These are phyloP conservation scores for Paxillus ammoniavirescens DNA, from an alignment of 768 basidiomycete species.

Conservation along the genomic window DNA sequence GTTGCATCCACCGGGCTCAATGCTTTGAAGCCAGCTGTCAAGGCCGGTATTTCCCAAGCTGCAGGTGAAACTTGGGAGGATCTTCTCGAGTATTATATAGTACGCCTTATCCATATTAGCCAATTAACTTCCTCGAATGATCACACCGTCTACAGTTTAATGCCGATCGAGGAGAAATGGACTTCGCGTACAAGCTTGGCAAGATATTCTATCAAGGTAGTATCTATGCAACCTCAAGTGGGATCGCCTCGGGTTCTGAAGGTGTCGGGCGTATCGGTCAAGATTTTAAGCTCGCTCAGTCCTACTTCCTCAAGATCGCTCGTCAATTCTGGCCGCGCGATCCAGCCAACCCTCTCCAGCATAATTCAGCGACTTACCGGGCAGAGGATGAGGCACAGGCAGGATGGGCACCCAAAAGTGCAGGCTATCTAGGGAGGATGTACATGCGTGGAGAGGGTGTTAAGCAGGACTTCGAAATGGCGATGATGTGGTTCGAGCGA, in stretches of 20 bases:
- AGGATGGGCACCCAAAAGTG: slow-evolving; percentile 72
- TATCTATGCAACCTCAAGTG: slow-evolving; percentile 77
- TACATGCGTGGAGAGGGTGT: slow-evolving; percentile 91
- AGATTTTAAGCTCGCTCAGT: slow-evolving; percentile 70
- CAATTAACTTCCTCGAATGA: background rate
- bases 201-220: slow-evolving; percentile 96
- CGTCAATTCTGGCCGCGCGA: slow-evolving; percentile 88
- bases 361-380: slow-evolving; percentile 41
- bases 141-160: slow-evolving; percentile 66
- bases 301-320: slow-evolving; percentile 85
- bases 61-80: slow-evolving; percentile 96
- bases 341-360: slow-evolving; percentile 51
- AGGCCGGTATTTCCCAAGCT: slow-evolving; percentile 77
- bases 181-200: slow-evolving; percentile 90
- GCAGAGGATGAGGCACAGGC: slow-evolving; percentile 51
- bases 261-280: slow-evolving; percentile 88
- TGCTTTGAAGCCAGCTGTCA: slow-evolving; percentile 69
- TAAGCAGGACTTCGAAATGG: slow-evolving; percentile 67
- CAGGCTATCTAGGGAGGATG: slow-evolving; percentile 92
- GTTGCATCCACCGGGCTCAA: slow-evolving; percentile 86
- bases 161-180: slow-evolving; percentile 86
- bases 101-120: slow-evolving; percentile 31
- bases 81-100: slow-evolving; percentile 88
- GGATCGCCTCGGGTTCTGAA: slow-evolving; percentile 84
- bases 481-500: slow-evolving; percentile 94